A percentile compares a stretch with the other conserved stretches of the same genome.
Evolutionary conservation across 2,329 filamentous ascomycete genomes (phyloP).

Genomic region (Escovopsis weberi): DNA sequence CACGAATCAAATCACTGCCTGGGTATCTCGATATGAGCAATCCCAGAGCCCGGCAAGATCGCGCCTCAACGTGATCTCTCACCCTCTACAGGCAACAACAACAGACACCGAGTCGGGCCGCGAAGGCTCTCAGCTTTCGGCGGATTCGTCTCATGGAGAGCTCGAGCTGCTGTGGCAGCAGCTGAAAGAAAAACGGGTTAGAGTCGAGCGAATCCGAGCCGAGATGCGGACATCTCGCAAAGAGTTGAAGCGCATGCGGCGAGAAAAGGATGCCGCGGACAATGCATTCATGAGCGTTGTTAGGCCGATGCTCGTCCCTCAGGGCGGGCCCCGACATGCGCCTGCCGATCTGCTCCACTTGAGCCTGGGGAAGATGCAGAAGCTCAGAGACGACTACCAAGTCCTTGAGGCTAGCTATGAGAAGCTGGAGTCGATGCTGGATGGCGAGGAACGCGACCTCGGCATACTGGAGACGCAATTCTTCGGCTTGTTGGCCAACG

Average conservation of each 20-base stretch:
- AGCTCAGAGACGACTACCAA: constrained; percentile 23
- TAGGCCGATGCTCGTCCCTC: constrained; percentile 21
- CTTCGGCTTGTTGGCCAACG: constrained; percentile 22
- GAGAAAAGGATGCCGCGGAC: constrained; percentile 21
- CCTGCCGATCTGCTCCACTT: constrained; percentile 14
- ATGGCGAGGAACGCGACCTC: constrained; percentile 22
- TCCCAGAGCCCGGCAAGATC: constrained; percentile 11
- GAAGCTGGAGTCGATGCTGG: constrained; percentile 18
- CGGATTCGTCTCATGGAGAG: constrained; percentile 14
- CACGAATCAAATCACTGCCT: constrained; percentile 19
- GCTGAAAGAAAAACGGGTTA: constrained; percentile 20
- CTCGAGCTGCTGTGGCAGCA: constrained; percentile 22
- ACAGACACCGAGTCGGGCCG: constrained; percentile 5
- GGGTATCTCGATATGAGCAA: constrained; percentile 19
- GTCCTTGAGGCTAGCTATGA: constrained; percentile 23
- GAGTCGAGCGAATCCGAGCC: constrained; percentile 14
- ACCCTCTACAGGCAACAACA: constrained; percentile 2
- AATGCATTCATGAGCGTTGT: constrained; percentile 26
- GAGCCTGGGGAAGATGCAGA: constrained; percentile 22
- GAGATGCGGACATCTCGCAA: constrained; percentile 20
- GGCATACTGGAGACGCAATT: constrained; percentile 22
- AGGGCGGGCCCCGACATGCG: constrained; percentile 8
- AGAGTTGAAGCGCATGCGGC: constrained; percentile 17
- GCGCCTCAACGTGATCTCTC: constrained; percentile 4
- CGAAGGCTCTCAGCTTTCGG: constrained; percentile 9